Evolutionary conservation across 1,139 yeast genomes (phyloP), one percentile per base, ranked within the genome.

Genomic region (Candida sp.): DNA sequence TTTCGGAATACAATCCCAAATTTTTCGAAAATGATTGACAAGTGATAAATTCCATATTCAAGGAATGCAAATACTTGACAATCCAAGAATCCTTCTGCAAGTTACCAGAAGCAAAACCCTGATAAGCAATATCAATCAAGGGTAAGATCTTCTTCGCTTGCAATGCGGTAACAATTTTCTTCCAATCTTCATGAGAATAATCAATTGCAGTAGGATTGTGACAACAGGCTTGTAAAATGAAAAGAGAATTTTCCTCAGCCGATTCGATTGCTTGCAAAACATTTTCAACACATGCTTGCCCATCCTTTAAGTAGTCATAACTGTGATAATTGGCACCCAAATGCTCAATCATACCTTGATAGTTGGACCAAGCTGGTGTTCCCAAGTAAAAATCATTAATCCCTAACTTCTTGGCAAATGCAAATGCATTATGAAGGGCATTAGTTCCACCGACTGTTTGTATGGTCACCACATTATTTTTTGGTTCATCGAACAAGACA

Each of bases 201-300:
- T 91, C 98, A 50, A 91, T 82, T 30, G 97, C 98, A 11, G 97
- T 91, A 35, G 98, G 98, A 68, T 91, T 91, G 72, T 91, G 98
- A 57, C 97, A 95, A 61, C 97, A 90, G 4, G 96, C 96, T 67
- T 91, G 98, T 48, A 91, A 75, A 44, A 91, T 69, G 44, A 73
- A 67, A 9, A 68, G 66, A 0, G 75, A 61, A 22, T 58, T 52
- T 21, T 40, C 45, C 2, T 68, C 64, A 15, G 73, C 75, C 1
- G 50, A 27, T 5, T 60, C 53, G 45, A 72, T 53, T 5, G 73
- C 63, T 4, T 47, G 45, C 35, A 60, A 45, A 21, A 66, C 52
- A 9, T 63, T 41, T 1, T 57, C 59, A 21, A 66, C 64, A 7
- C 50, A 47, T 23, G 63, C 61, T 19, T 62, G 52, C 1, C 43